Percentiles rank a stretch among this genome's conserved stretches.
Evolutionary conservation across 2,329 filamentous ascomycete species (phyloP).

Genomic region (Aspergillus niger): DNA sequence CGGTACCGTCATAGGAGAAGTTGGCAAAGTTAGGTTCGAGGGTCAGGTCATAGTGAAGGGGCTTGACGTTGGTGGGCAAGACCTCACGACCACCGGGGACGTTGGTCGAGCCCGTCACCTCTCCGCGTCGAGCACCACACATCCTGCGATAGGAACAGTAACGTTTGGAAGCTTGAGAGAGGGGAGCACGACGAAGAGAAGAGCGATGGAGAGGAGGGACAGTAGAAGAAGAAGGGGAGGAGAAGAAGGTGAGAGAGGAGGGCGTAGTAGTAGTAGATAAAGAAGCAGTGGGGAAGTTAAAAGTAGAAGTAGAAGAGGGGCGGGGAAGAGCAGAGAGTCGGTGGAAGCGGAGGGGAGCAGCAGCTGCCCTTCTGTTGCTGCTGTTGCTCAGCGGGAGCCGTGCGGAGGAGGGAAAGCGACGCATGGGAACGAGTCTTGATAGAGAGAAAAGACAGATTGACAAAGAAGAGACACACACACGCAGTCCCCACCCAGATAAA

Average conservation of each 20-base stretch:
- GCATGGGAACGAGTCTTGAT: conserved; percentile 24
- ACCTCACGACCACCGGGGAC: conserved; percentile 74
- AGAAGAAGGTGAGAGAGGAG: conserved; percentile 27
- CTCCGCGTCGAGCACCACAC: conserved; percentile 69
- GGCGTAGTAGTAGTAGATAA: conserved; percentile 27
- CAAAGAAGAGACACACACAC: too few relatives aligned
- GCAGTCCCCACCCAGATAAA: not conserved
- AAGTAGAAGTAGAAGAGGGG: conserved; percentile 22
- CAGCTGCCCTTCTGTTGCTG: conserved; percentile 16
- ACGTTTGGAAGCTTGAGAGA: conserved; percentile 47
- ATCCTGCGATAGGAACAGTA: conserved; percentile 74
- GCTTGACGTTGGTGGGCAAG: conserved; percentile 86
- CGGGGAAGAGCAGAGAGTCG: not conserved
- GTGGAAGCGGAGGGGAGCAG: conserved; percentile 5
- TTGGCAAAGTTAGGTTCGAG: conserved; percentile 88
- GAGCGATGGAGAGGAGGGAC: conserved; percentile 23
- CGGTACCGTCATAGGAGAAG: conserved; percentile 82
- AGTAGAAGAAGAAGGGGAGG: conserved; percentile 23
- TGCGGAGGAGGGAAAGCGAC: conserved; percentile 38
- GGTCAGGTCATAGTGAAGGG: conserved; percentile 87
- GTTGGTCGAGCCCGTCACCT: conserved; percentile 58
- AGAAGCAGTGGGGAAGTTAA: conserved; percentile 20
- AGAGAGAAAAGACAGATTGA: too few relatives aligned
- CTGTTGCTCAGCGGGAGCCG: conserved; percentile 36
- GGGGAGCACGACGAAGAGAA: conserved; percentile 27